A percentile compares a stretch with the other conserved stretches of the same genome.
Conservation (phyloP, 2,329 filamentous ascomycete species). For the Furcasterigmium furcatum region DNA sequence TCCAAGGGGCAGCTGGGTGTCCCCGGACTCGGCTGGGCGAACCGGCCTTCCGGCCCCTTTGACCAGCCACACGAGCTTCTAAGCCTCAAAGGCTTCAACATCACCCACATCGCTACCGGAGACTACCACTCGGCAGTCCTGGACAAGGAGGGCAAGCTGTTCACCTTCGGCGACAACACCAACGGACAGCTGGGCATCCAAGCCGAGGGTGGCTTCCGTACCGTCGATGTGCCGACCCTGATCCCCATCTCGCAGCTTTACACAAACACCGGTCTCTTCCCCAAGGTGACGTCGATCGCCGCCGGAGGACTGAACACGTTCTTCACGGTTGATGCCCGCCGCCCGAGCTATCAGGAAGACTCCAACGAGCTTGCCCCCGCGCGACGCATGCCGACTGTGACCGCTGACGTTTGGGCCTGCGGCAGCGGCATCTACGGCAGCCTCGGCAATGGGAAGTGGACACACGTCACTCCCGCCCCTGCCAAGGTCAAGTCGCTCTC, state of each 20-base stretch:
- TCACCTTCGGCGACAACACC: conserved; percentile 88
- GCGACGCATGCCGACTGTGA: conserved; percentile 37
- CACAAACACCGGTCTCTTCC: conserved; percentile 55
- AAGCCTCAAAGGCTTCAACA: conserved; percentile 66
- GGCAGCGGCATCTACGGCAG: conserved; percentile 82
- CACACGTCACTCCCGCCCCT: conserved; percentile 75
- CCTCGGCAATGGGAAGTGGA: conserved; percentile 85
- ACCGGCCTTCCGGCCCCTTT: conserved; percentile 71
- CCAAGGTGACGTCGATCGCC: conserved; percentile 72
- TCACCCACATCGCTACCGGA: conserved; percentile 75
- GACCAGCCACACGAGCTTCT: conserved; percentile 80
- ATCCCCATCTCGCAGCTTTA: conserved; percentile 74
- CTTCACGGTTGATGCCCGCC: conserved; percentile 77
- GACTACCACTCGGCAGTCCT: conserved; percentile 82
- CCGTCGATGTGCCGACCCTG: conserved; percentile 66
- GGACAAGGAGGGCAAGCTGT: conserved; percentile 73
- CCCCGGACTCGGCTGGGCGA: conserved; percentile 76
- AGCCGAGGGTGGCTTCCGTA: conserved; percentile 56
- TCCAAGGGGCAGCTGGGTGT: conserved; percentile 83
- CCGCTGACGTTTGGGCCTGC: conserved; percentile 80
- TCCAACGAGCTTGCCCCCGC: conserved; percentile 19
- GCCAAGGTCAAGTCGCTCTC: conserved; percentile 81
- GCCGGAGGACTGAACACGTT: conserved; percentile 87
- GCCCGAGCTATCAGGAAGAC: conserved; percentile 38
- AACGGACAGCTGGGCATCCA: conserved; percentile 89